Conservation (phyloP, 2,329 filamentous ascomycete genomes). For the Fonsecaea nubica region DNA sequence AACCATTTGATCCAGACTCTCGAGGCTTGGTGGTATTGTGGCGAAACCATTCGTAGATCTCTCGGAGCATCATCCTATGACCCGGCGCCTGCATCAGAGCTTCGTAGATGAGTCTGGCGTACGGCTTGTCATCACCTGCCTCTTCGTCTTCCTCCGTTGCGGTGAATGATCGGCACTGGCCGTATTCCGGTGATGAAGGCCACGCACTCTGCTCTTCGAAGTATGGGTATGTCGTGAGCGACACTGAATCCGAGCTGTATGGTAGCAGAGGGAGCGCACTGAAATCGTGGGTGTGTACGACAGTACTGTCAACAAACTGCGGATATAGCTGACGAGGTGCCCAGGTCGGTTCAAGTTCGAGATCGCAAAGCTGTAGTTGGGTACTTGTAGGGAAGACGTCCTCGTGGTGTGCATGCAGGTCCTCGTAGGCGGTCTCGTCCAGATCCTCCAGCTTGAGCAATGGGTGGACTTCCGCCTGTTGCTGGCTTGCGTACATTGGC, state of each 20-base stretch:
- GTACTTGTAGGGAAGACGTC: constrained; percentile 13
- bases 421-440: constrained; percentile 10
- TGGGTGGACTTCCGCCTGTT: constrained; percentile 13
- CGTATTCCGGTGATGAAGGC: constrained; percentile 29
- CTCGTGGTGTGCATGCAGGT: neutral
- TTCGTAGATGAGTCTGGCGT: constrained; percentile 79
- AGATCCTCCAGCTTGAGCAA: constrained; percentile 25
- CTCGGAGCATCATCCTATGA: constrained; percentile 77
- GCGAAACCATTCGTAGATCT: constrained; percentile 90
- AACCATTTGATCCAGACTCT: constrained; percentile 69
- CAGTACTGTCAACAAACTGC: constrained; percentile 8
- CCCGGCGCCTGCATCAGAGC: constrained; percentile 72
- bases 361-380: constrained; percentile 28
- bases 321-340: constrained; percentile 17
- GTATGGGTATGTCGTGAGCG: constrained; percentile 22
- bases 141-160: constrained; percentile 39
- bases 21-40: constrained; percentile 78
- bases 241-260: constrained; percentile 12
- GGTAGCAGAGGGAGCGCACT: constrained; percentile 11
- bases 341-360: constrained; percentile 25
- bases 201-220: constrained; percentile 26
- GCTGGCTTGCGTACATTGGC: constrained; percentile 4
- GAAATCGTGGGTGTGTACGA: neutral
- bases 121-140: constrained; percentile 65
- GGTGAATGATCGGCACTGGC: constrained; percentile 14